Percentiles rank a stretch among this genome's conserved stretches.
Conservation (phyloP, 805 yeast genomes). For the Zygosaccharomyces siamensis region DNA sequence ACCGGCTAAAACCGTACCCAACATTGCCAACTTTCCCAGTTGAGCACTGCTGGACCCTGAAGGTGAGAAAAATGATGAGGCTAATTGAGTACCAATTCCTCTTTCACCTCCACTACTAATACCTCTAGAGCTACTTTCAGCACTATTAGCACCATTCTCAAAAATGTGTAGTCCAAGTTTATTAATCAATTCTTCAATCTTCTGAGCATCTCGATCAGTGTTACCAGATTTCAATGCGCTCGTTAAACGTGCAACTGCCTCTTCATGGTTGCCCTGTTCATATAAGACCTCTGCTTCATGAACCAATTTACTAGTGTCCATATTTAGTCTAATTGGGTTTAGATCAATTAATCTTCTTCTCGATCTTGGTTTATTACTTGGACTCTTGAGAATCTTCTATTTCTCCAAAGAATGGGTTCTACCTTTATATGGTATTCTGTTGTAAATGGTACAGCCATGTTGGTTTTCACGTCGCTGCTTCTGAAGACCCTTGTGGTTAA, state of each 20-base stretch:
- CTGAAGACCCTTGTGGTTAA: neutral
- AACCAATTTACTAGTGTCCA: conserved; percentile 19
- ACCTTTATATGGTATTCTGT: neutral
- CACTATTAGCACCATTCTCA: conserved; percentile 14
- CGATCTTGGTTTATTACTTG: neutral
- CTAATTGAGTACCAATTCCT: conserved; percentile 18
- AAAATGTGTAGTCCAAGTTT: conserved; percentile 21
- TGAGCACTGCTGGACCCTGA: conserved; percentile 28
- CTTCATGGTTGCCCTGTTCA: conserved; percentile 23
- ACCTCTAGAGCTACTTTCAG: conserved; percentile 20
- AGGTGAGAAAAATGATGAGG: conserved; percentile 10
- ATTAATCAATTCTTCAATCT: conserved; percentile 24
- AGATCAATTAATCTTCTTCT: neutral
- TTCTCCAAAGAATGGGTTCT: neutral
- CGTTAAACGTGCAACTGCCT: conserved; percentile 29
- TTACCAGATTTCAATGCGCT: conserved; percentile 27
- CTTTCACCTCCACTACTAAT: conserved; percentile 17
- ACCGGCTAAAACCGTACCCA: conserved; percentile 23
- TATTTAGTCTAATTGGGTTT: neutral
- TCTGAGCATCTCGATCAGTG: conserved; percentile 18
- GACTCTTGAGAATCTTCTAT: neutral
- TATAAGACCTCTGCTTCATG: conserved; percentile 23
- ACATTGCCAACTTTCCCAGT: conserved; percentile 30
- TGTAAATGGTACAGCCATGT: neutral
- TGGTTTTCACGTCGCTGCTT: neutral